Conservation (phyloP, 495 filamentous ascomycete species). For the Cercophora scortea region DNA sequence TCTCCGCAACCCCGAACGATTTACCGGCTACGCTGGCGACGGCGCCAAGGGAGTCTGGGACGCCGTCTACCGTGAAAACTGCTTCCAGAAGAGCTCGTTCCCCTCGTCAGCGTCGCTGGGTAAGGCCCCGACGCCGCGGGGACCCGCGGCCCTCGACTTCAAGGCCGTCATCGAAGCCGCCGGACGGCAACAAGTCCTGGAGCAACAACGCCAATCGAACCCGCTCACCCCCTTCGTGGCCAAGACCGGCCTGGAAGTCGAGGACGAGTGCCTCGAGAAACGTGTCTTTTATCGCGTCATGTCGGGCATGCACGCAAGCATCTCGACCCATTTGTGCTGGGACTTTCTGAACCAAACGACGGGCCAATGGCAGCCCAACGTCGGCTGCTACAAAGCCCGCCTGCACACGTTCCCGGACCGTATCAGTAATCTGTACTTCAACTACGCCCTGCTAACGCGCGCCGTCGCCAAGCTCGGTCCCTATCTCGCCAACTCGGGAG, state of each 20-base stretch:
- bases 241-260: slow-evolving; percentile 54
- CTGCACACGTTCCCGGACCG: slow-evolving; percentile 80
- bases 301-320: slow-evolving; percentile 95
- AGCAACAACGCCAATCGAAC: slow-evolving; percentile 44
- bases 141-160: slow-evolving; percentile 76
- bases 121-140: slow-evolving; percentile 26
- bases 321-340: slow-evolving; percentile 92
- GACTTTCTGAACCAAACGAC: slow-evolving; percentile 95
- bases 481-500: slow-evolving; percentile 47
- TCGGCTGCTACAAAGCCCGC: slow-evolving; percentile 79
- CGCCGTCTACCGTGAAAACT: slow-evolving; percentile 95
- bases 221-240: slow-evolving; percentile 41
- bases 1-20: slow-evolving; percentile 88
- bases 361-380: slow-evolving; percentile 87
- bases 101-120: slow-evolving; percentile 40
- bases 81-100: slow-evolving; percentile 68
- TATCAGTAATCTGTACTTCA: slow-evolving; percentile 97
- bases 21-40: slow-evolving; percentile 83
- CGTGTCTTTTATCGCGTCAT: slow-evolving; percentile 93
- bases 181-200: slow-evolving; percentile 49
- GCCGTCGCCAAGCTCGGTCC: slow-evolving; percentile 87
- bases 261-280: slow-evolving; percentile 94
- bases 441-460: slow-evolving; percentile 88
- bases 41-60: slow-evolving; percentile 88
- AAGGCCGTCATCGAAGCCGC: slow-evolving; percentile 70